A percentile compares a stretch with the other conserved stretches of the same genome.
Conservation (phyloP, 2,329 filamentous ascomycete species). For the Macrophomina phaseolina region DNA sequence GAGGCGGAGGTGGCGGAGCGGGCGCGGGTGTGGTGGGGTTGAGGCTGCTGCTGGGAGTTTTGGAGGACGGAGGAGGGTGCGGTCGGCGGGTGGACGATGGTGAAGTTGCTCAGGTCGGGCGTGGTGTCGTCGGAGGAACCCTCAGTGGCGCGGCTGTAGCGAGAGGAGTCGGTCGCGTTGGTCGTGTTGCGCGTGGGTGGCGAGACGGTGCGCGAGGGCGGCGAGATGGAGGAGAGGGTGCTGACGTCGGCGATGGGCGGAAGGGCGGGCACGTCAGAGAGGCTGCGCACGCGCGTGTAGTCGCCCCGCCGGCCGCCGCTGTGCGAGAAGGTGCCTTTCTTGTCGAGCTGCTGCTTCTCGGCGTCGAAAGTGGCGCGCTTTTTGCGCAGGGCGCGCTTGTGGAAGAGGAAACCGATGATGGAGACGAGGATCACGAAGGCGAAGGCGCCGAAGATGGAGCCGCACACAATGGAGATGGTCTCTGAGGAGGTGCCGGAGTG, state of each 20-base stretch:
- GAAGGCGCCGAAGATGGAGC: slow-evolving; percentile 19
- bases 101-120: slow-evolving; percentile 12
- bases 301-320: background rate
- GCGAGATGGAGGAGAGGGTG: background rate
- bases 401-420: slow-evolving; percentile 10
- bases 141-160: slow-evolving; percentile 6
- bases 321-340: background rate
- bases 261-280: background rate
- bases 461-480: slow-evolving; percentile 15
- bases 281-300: slow-evolving; percentile 13
- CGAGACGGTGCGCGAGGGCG: background rate
- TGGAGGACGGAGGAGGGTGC: background rate
- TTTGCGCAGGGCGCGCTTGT: slow-evolving; percentile 18
- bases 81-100: slow-evolving; percentile 4
- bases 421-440: slow-evolving; percentile 23
- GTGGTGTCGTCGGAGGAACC: slow-evolving; percentile 7
- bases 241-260: background rate
- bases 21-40: slow-evolving; percentile 1
- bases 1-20: background rate
- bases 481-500: background rate
- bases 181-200: slow-evolving; percentile 3
- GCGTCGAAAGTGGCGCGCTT: slow-evolving; percentile 6
- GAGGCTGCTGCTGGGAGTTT: background rate
- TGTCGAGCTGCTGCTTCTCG: slow-evolving; percentile 5
- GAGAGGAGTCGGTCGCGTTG: background rate